These are phyloP conservation scores for Dactylorhiza incarnata DNA, from an alignment of 106 monocot species.

Conservation along the genomic window DNA sequence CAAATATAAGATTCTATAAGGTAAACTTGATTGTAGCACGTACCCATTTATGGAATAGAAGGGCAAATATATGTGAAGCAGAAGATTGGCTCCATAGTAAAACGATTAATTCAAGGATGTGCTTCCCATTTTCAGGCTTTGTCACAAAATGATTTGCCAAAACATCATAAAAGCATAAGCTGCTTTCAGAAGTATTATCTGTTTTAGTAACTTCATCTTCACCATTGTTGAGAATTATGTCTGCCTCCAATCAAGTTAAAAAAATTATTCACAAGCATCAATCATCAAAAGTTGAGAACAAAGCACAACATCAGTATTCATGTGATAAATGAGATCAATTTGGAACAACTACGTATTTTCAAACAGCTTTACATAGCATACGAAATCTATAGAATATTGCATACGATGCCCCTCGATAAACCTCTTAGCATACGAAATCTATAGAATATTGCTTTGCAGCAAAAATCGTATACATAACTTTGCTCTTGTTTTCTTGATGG, in stretches of 20 bases:
- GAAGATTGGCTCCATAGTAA: constrained; percentile 94
- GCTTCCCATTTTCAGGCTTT: constrained; percentile 62
- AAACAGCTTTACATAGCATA: not conserved
- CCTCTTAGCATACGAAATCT: too few species aligned
- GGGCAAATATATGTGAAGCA: constrained; percentile 93
- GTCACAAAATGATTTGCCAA: constrained; percentile 75
- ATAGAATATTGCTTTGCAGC: too few species aligned
- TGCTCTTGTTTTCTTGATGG: too few species aligned
- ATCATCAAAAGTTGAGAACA: not conserved
- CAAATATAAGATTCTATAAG: not conserved
- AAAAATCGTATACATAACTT: too few species aligned
- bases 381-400: not conserved
- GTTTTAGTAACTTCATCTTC: constrained; percentile 31
- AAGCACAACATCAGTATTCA: not conserved
- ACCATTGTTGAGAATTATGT: constrained; percentile 53
- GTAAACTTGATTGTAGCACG: not conserved
- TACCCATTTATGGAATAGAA: constrained; percentile 99
- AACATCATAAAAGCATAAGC: constrained; percentile 76
- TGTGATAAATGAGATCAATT: not conserved
- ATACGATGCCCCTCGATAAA: too few species aligned
- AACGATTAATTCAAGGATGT: constrained; percentile 71
- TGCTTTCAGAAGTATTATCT: constrained; percentile 26
- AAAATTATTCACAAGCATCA: not conserved
- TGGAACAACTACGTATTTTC: not conserved
- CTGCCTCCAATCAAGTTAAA: constrained; percentile 28